phyloP scores from a whole-genome alignment of 495 filamentous ascomycete species.

The Tuber aestivum region DNA sequence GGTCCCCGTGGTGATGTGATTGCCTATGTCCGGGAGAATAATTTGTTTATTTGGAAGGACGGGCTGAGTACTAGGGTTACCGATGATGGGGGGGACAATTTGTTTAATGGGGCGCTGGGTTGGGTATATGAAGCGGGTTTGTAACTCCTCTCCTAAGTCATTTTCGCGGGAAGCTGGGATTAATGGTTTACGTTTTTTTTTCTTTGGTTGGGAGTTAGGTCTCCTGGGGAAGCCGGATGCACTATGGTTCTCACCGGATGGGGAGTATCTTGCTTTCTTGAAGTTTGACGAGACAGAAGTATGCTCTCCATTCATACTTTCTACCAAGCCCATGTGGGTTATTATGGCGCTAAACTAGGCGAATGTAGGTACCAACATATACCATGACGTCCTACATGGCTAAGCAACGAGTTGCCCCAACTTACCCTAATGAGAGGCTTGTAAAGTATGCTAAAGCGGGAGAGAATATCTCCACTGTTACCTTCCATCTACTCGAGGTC shows the following conservation, averaged over 20 bases:
- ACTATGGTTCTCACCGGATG: constrained; percentile 57
- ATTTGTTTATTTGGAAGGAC: constrained; percentile 52
- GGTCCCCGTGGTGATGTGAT: constrained; percentile 49
- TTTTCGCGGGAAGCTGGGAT: background rate
- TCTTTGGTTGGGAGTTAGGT: constrained; percentile 39
- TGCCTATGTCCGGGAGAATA: constrained; percentile 54
- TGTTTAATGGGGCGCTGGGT: constrained; percentile 46
- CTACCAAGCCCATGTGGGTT: background rate
- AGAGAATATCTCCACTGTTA: constrained; percentile 52
- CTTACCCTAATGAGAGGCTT: constrained; percentile 51
- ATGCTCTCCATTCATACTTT: constrained; percentile 22
- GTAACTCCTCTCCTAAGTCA: background rate
- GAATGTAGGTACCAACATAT: constrained; percentile 46
- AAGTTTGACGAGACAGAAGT: constrained; percentile 56
- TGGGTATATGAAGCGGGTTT: constrained; percentile 57
- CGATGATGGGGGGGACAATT: constrained; percentile 50
- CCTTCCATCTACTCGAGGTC: constrained; percentile 49
- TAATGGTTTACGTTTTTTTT: constrained; percentile 9
- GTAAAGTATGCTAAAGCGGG: constrained; percentile 57
- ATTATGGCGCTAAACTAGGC: background rate
- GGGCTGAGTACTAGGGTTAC: constrained; percentile 51
- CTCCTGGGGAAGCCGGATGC: constrained; percentile 50
- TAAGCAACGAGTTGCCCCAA: constrained; percentile 45
- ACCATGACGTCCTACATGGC: constrained; percentile 56
- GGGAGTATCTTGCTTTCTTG: constrained; percentile 53